Conservation (phyloP, 2,329 filamentous ascomycete genomes). For the Thelonectria discophora region DNA sequence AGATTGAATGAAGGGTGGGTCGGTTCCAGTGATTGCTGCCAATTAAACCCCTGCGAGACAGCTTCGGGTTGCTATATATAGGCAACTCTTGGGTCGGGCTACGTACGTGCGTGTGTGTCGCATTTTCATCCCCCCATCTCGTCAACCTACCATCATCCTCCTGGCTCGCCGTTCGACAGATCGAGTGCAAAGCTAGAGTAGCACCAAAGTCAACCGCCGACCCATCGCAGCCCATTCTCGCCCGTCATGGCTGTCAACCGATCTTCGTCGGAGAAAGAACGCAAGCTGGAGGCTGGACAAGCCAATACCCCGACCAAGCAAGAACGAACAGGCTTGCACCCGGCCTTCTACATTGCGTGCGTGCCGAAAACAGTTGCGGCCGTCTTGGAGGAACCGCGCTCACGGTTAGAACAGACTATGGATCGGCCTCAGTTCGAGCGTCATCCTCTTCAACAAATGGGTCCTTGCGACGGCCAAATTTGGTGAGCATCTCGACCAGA, state of each 20-base stretch:
- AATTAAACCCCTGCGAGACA: slow-evolving; percentile 1
- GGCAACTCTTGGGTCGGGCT: background rate
- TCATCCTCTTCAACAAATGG: slow-evolving; percentile 27
- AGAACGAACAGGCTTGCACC: background rate
- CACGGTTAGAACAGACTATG: slow-evolving; percentile 10
- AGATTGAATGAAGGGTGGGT: slow-evolving; percentile 9
- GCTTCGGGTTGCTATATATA: slow-evolving; percentile 4
- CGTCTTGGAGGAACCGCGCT: background rate
- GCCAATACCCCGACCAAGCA: slow-evolving; percentile 1
- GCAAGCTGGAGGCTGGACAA: slow-evolving; percentile 21
- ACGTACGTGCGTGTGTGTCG: background rate
- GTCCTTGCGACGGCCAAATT: slow-evolving; percentile 23
- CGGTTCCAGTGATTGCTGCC: slow-evolving; percentile 6
- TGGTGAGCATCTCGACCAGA: background rate
- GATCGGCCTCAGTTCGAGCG: slow-evolving; percentile 21
- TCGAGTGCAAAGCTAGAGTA: background rate
- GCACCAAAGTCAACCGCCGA: background rate
- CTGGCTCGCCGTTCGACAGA: background rate
- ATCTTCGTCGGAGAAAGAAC: slow-evolving; percentile 16
- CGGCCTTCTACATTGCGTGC: slow-evolving; percentile 23
- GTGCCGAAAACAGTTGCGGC: background rate
- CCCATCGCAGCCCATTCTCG: background rate
- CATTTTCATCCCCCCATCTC: background rate
- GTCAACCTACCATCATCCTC: background rate
- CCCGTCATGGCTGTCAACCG: slow-evolving; percentile 13